A percentile compares a stretch with the other conserved stretches of the same genome.
Evolutionary conservation across 202 grass and related monocot genomes (phyloP).

Genomic region (Hordeum pubiflorum): DNA sequence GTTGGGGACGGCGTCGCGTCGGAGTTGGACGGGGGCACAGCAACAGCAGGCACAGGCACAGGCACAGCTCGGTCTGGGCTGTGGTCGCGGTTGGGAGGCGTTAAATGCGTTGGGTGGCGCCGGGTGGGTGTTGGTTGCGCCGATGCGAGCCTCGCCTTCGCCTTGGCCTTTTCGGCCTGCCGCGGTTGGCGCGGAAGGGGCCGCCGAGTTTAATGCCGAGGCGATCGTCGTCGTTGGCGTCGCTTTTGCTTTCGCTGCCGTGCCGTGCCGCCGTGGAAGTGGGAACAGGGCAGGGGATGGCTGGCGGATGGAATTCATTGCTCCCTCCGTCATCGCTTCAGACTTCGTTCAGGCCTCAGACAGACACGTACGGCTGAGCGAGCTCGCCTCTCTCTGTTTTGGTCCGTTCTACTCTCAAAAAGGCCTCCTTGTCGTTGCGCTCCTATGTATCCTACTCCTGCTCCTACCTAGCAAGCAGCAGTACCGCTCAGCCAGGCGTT

Average conservation of each 20-base stretch:
- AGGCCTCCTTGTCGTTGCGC: no score
- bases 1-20: neutral
- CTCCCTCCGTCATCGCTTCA: neutral
- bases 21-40: neutral
- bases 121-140: constrained; percentile 31
- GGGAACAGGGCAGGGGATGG: neutral
- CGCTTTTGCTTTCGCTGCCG: neutral
- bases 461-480: no score
- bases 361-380: no score
- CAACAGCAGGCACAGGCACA: neutral
- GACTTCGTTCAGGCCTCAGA: neutral
- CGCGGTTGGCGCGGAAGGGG: constrained; percentile 33
- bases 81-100: constrained; percentile 35
- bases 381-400: no score
- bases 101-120: constrained; percentile 48
- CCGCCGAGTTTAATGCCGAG: constrained; percentile 14
- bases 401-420: no score
- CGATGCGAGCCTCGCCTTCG: neutral
- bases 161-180: neutral
- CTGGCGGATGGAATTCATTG: neutral
- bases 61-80: neutral
- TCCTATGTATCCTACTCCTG: no score
- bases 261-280: neutral
- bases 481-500: no score
- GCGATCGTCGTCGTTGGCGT: neutral